Percentiles rank a stretch among this genome's conserved stretches.
phyloP scores from a whole-genome alignment of 441 rosid genomes.

The Macaranga tanarius region DNA sequence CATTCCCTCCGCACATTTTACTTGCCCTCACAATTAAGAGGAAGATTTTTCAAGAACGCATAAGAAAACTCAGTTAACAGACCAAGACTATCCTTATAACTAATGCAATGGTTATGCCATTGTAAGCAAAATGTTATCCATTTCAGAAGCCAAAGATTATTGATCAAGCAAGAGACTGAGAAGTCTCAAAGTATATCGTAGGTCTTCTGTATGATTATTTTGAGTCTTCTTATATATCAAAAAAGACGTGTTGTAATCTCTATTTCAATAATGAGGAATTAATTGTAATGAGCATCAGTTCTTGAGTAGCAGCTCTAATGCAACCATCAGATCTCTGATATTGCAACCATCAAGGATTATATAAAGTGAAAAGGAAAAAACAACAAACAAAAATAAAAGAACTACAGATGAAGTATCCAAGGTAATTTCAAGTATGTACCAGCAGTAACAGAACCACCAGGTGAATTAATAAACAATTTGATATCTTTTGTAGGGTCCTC shows the following conservation, averaged over 20 bases:
- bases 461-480: constrained; percentile 77
- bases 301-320: too few species aligned
- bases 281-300: too few species aligned
- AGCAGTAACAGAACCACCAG: constrained; percentile 94
- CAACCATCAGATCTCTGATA: too few species aligned
- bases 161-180: background rate
- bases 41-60: background rate
- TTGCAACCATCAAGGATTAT: too few species aligned
- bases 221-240: background rate
- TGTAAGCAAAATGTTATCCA: background rate
- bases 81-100: background rate
- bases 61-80: background rate
- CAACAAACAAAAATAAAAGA: background rate
- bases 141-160: background rate
- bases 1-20: background rate
- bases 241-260: too few species aligned
- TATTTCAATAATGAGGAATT: too few species aligned
- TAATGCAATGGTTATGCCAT: background rate
- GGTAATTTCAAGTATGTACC: constrained; percentile 41
- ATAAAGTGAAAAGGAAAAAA: too few species aligned
- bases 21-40: background rate
- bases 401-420: background rate
- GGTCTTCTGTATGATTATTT: background rate
- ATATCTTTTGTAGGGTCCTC: constrained; percentile 80
- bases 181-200: background rate